Percentiles rank a stretch among this genome's conserved stretches.
phyloP scores from a whole-genome alignment of 1,139 yeast genomes.

The Yamadazyma siamensis region DNA sequence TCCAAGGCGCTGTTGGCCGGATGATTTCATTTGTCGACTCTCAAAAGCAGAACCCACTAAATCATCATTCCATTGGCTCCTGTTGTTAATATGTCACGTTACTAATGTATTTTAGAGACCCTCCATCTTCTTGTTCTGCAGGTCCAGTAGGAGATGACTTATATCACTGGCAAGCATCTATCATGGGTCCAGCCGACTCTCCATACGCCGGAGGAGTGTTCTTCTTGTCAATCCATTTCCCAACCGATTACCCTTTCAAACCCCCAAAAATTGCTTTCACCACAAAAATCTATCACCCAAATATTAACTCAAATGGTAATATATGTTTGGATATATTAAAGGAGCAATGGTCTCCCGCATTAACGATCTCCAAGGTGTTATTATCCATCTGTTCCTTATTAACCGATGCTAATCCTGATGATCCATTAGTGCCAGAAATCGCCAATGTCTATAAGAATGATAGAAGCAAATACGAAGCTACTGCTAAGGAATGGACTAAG shows the following conservation, averaged over 20 bases:
- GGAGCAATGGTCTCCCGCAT: slow-evolving; percentile 91
- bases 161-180: slow-evolving; percentile 96
- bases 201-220: slow-evolving; percentile 94
- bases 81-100: slow-evolving; percentile 1
- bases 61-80: neutral
- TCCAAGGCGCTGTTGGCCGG: neutral
- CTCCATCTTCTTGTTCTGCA: slow-evolving; percentile 98
- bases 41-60: neutral
- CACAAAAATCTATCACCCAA: slow-evolving; percentile 88
- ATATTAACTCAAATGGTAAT: slow-evolving; percentile 84
- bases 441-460: slow-evolving; percentile 96
- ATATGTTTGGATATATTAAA: slow-evolving; percentile 82
- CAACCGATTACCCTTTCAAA: slow-evolving; percentile 92
- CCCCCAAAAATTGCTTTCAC: slow-evolving; percentile 92
- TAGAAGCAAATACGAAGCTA: slow-evolving; percentile 90
- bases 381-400: slow-evolving; percentile 85
- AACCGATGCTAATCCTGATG: slow-evolving; percentile 98
- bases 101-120: slow-evolving; percentile 59
- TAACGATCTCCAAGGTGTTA: slow-evolving; percentile 84
- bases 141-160: slow-evolving; percentile 98
- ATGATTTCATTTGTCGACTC: neutral
- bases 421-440: slow-evolving; percentile 97
- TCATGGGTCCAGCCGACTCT: slow-evolving; percentile 93
- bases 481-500: slow-evolving; percentile 98
- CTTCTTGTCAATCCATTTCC: slow-evolving; percentile 88